Percentiles rank a stretch among this genome's conserved stretches.
Evolutionary conservation across 2,329 filamentous ascomycete species (phyloP).

Genomic region (Cercospora sp.): DNA sequence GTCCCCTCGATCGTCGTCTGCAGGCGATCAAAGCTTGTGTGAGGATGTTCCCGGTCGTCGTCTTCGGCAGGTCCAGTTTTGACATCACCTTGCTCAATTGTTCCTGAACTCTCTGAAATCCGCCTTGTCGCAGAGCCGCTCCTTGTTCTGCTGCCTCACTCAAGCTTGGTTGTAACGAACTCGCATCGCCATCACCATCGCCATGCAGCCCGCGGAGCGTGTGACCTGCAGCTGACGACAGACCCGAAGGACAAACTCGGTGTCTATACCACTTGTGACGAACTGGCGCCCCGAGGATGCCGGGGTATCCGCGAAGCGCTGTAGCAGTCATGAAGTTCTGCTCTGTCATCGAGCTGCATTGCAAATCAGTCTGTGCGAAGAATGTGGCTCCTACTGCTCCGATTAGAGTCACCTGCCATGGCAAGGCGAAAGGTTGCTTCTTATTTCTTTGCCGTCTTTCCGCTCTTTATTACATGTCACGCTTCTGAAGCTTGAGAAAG

Average conservation of each 20-base stretch:
- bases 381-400: neutral
- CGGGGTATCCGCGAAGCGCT: neutral
- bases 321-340: neutral
- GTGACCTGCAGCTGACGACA: slow-evolving; percentile 5
- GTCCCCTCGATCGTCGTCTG: neutral
- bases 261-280: slow-evolving; percentile 7
- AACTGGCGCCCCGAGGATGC: neutral
- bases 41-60: slow-evolving; percentile 5
- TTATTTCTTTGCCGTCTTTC: neutral
- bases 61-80: slow-evolving; percentile 9
- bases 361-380: neutral
- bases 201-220: neutral
- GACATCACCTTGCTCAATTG: slow-evolving; percentile 8
- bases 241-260: neutral
- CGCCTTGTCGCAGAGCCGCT: neutral
- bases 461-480: neutral
- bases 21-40: neutral
- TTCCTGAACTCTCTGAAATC: neutral
- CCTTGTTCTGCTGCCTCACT: neutral
- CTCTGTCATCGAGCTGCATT: slow-evolving; percentile 3
- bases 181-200: neutral
- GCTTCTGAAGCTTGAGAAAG: neutral
- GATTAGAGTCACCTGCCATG: slow-evolving; percentile 1
- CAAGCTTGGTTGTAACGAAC: neutral
- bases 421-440: neutral